Conservation (phyloP, 768 basidiomycete species). For the Coprinopsis cinerea region DNA sequence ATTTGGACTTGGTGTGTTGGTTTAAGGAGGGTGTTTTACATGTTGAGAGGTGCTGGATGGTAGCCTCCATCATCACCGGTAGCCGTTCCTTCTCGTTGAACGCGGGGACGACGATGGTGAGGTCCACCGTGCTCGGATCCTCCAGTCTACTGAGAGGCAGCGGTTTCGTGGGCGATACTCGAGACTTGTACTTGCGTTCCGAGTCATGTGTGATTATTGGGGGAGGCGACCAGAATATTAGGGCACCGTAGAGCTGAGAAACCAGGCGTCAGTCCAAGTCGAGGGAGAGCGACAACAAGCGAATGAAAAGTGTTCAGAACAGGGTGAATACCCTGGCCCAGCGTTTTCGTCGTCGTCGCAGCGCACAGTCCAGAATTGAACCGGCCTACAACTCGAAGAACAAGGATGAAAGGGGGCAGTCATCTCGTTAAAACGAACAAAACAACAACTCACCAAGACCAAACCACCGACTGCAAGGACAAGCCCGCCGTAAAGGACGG, state of each 20-base stretch:
- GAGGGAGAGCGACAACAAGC: slow-evolving; percentile 1
- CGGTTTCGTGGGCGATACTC: slow-evolving; percentile 45
- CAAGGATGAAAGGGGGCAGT: slow-evolving; percentile 80
- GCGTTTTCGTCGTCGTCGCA: slow-evolving; percentile 56
- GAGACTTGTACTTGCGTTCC: slow-evolving; percentile 64
- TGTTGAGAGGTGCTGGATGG: slow-evolving; percentile 56
- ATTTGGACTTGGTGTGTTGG: background rate
- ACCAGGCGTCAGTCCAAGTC: slow-evolving; percentile 12
- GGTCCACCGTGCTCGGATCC: slow-evolving; percentile 56
- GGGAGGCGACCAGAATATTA: slow-evolving; percentile 71
- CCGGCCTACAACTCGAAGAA: slow-evolving; percentile 78
- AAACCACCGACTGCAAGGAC: slow-evolving; percentile 26
- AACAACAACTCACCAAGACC: slow-evolving; percentile 31
- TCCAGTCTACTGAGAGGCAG: slow-evolving; percentile 50
- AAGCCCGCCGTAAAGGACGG: slow-evolving; percentile 32
- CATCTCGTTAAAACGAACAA: slow-evolving; percentile 38
- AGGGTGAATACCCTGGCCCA: slow-evolving; percentile 43
- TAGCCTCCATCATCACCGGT: slow-evolving; percentile 75
- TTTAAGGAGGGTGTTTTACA: background rate
- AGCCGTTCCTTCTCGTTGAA: slow-evolving; percentile 87
- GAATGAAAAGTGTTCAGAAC: slow-evolving; percentile 22
- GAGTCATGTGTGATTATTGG: slow-evolving; percentile 56
- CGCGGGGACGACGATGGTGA: slow-evolving; percentile 84
- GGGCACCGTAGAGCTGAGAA: slow-evolving; percentile 58
- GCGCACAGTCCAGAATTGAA: slow-evolving; percentile 38